phyloP scores from a whole-genome alignment of 192 early-diverging fungal species.

The Haplosporangium gracile region DNA sequence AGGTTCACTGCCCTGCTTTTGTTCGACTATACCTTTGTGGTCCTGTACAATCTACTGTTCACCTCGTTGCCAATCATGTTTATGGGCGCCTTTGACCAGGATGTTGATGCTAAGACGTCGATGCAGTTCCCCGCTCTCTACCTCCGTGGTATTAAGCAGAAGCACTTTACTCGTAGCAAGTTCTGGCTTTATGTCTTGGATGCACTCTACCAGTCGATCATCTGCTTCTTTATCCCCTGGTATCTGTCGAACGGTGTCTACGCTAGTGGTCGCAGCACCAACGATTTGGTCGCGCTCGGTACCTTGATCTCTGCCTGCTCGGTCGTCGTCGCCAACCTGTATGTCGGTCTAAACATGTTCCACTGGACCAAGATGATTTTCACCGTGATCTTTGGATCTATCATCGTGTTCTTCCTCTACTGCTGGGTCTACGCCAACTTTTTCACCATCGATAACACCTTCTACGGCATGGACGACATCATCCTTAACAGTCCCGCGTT shows the following conservation, averaged over 20 bases:
- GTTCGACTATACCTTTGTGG: constrained; percentile 91
- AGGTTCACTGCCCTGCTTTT: constrained; percentile 83
- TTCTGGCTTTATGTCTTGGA: constrained; percentile 85
- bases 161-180: constrained; percentile 78
- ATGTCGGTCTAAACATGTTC: constrained; percentile 79
- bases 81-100: constrained; percentile 87
- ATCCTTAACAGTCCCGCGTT: constrained; percentile 76
- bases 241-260: constrained; percentile 63
- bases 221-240: constrained; percentile 77
- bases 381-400: constrained; percentile 60
- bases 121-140: constrained; percentile 86
- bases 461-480: constrained; percentile 67
- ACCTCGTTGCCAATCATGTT: constrained; percentile 87
- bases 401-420: constrained; percentile 56
- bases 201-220: constrained; percentile 77
- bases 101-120: constrained; percentile 75
- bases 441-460: constrained; percentile 56
- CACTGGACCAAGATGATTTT: constrained; percentile 83
- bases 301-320: constrained; percentile 79
- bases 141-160: constrained; percentile 76
- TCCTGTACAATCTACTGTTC: constrained; percentile 91
- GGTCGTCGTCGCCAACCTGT: constrained; percentile 83
- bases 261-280: constrained; percentile 59
- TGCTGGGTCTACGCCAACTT: constrained; percentile 58
- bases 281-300: constrained; percentile 78